Percentiles rank a stretch among this genome's conserved stretches.
Conservation (phyloP, 257 asterid genomes). For the Dorcoceras hygrometricum region DNA sequence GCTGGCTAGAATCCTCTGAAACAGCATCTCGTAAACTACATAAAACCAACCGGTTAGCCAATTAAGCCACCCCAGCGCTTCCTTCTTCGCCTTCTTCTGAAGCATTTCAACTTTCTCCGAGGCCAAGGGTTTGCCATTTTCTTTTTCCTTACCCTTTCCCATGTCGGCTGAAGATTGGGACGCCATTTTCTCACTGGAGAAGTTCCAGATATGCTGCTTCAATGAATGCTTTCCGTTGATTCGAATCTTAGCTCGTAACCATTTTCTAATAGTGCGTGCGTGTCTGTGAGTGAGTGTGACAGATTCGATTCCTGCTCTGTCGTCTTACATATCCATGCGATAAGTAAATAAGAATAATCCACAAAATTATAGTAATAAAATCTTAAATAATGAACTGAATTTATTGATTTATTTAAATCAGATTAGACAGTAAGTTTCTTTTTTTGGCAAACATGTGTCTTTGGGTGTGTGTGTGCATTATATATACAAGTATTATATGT, state of each 20-base stretch:
- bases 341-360: too few relatives aligned
- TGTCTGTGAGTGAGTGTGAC: neutral
- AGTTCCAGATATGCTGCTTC: neutral
- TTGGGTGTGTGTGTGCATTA: too few relatives aligned
- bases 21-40: constrained; percentile 68
- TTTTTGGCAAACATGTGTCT: too few relatives aligned
- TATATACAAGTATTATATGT: too few relatives aligned
- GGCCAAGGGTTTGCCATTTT: constrained; percentile 27
- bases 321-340: neutral
- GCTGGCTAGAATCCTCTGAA: constrained; percentile 93
- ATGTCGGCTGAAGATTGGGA: constrained; percentile 36
- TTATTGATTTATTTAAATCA: too few relatives aligned
- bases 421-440: too few relatives aligned
- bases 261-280: neutral
- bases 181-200: constrained; percentile 29
- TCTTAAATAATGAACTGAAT: too few relatives aligned
- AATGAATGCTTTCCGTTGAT: too few relatives aligned
- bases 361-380: too few relatives aligned
- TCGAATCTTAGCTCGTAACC: neutral
- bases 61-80: constrained; percentile 81
- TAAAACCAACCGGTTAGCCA: constrained; percentile 84
- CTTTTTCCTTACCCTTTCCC: constrained; percentile 29
- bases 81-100: constrained; percentile 41
- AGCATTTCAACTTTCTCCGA: constrained; percentile 21
- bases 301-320: neutral